phyloP scores from a whole-genome alignment of 2,329 filamentous ascomycete genomes.

The Waltergamsia citrina region DNA sequence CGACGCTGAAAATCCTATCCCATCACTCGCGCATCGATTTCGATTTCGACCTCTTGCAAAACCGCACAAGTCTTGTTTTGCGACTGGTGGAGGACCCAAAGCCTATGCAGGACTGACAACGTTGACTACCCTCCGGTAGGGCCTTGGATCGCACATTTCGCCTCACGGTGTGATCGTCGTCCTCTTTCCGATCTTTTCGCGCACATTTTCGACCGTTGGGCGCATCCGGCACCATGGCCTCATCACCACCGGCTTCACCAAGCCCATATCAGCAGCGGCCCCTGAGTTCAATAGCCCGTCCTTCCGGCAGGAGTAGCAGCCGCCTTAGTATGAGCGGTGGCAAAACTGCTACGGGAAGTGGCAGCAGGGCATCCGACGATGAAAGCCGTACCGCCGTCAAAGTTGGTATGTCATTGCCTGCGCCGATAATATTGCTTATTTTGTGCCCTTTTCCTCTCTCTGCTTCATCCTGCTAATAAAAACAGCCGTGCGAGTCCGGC shows the following conservation, averaged over 20 bases:
- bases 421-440: too few species aligned
- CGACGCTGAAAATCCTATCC: too few species aligned
- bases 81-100: background rate
- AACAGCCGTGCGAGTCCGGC: slow-evolving; percentile 83
- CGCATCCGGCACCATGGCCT: slow-evolving; percentile 39
- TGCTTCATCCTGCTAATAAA: background rate
- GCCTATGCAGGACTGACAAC: slow-evolving; percentile 5
- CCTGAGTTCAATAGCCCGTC: slow-evolving; percentile 70
- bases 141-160: too few species aligned
- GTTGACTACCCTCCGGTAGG: slow-evolving; percentile 4
- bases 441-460: background rate
- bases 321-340: slow-evolving; percentile 72
- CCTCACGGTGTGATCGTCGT: too few species aligned
- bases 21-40: background rate
- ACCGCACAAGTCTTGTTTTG: too few species aligned
- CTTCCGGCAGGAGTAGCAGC: slow-evolving; percentile 66
- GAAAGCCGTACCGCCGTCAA: slow-evolving; percentile 86
- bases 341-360: slow-evolving; percentile 60
- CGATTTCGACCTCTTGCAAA: background rate
- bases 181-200: too few species aligned
- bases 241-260: slow-evolving; percentile 62
- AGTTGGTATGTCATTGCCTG: slow-evolving; percentile 64
- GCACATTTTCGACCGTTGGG: background rate
- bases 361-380: slow-evolving; percentile 81
- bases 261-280: slow-evolving; percentile 54